Base-by-base conservation (phyloP, 225 moss, liverwort and hornwort genomes). In the Anthoceros angustus region DNA sequence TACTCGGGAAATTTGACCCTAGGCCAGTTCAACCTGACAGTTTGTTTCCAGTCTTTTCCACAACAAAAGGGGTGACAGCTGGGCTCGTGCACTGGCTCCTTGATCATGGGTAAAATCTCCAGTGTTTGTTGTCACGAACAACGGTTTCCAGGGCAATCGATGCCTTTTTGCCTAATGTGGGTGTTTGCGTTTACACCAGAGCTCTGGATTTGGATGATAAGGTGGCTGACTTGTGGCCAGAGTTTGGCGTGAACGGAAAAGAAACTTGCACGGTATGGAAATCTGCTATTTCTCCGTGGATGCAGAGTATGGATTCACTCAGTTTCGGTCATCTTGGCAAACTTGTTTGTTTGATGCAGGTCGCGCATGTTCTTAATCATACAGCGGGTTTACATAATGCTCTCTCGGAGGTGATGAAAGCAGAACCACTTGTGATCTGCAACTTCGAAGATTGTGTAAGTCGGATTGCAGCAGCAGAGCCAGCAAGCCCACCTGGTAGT, bases 331-430 rank as follows among this genome's bases (percentile, higher is more conserved):
- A 32, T 32, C 2, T 32, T 32, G 32, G 32, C 32, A 4, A 18
- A 18, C n/a, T 64, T 42, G 25, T 45, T 10, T 63, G 5, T 69
- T 9, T 12, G 24, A 0, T 82, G 72, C 69, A 94, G 94, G 90
- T 95, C 65, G 88, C 94, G 40, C 82, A 95, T 69, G 94, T 95
- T 64, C 75, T 95, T 67, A 95, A 95, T 76, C 94, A 95, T 70
- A 95, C 91, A n/a, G 81, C 94, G 62, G 94, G 94, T 64, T 80
- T 95, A 67, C 91, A 91, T 66, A 88, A 75, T 78, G 94, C 88
- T 14, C 62, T 95, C 65, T 68, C 83, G 60, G 74, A 63, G 68
- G 77, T 68, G 42, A 23, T 88, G 65, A 77, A 82, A 65, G 18
- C 82, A 49, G 86, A 95, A 70, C 91, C 94, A 8, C 68, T 91